A percentile compares a stretch with the other conserved stretches of the same genome.
phyloP scores from a whole-genome alignment of 106 monocot species.

The Gastrodia elata region DNA sequence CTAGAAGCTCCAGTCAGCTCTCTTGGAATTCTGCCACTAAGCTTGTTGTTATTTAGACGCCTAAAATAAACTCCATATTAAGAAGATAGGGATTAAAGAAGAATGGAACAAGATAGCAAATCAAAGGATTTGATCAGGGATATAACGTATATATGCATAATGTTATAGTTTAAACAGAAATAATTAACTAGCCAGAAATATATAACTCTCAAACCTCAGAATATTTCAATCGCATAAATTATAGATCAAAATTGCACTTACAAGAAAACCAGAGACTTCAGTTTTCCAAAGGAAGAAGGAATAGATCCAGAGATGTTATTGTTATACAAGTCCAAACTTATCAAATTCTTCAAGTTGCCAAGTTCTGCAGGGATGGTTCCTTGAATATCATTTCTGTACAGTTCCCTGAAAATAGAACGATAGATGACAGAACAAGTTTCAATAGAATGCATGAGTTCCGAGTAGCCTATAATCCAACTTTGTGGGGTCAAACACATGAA shows the following conservation, averaged over 20 bases:
- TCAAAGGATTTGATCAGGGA: not conserved
- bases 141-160: not conserved
- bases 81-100: not conserved
- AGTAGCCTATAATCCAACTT: too few species aligned
- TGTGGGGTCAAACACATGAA: not conserved
- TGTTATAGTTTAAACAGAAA: too few species aligned
- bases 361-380: conserved; percentile 73
- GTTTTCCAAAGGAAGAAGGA: conserved; percentile 69
- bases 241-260: conserved; percentile 23
- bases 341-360: conserved; percentile 75
- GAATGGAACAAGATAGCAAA: not conserved
- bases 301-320: conserved; percentile 88
- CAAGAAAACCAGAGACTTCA: conserved; percentile 94
- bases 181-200: too few species aligned
- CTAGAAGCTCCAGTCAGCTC: conserved; percentile 57
- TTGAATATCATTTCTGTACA: conserved; percentile 83
- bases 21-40: conserved; percentile 75
- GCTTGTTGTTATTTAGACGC: conserved; percentile 70
- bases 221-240: too few species aligned
- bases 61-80: conserved; percentile 21
- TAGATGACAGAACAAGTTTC: not conserved
- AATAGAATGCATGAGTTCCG: not conserved
- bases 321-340: conserved; percentile 96
- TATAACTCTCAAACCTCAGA: too few species aligned
- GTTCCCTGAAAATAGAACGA: conserved; percentile 45